These are phyloP conservation scores for Neodidymelliopsis sp. DNA, from an alignment of 2,329 filamentous ascomycete species.

Conservation along the genomic window DNA sequence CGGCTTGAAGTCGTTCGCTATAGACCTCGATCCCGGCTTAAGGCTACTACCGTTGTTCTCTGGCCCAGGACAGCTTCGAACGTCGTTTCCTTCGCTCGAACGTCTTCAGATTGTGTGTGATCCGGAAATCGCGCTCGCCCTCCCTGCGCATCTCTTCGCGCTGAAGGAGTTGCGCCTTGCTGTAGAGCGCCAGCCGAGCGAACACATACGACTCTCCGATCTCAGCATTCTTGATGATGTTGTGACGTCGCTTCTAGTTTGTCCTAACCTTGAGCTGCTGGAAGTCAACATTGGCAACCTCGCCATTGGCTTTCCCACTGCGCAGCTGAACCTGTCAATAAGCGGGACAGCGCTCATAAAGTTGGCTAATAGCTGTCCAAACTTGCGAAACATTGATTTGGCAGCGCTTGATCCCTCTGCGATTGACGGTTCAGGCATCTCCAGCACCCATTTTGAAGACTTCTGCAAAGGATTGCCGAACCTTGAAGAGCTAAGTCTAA, in stretches of 20 bases:
- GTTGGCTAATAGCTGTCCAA: constrained; percentile 32
- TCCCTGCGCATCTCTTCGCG: constrained; percentile 30
- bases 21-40: constrained; percentile 42
- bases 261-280: constrained; percentile 29
- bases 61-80: constrained; percentile 21
- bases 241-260: constrained; percentile 26
- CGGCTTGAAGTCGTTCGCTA: constrained; percentile 37
- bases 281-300: constrained; percentile 37
- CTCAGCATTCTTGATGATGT: constrained; percentile 31
- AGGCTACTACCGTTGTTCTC: constrained; percentile 32
- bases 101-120: constrained; percentile 41
- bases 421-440: constrained; percentile 40
- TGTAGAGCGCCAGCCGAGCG: constrained; percentile 36
- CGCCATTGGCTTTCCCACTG: constrained; percentile 35
- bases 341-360: constrained; percentile 30
- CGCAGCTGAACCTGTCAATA: constrained; percentile 26
- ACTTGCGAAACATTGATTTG: constrained; percentile 37
- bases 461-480: constrained; percentile 37
- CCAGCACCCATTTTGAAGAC: constrained; percentile 33
- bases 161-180: constrained; percentile 40
- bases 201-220: constrained; percentile 25
- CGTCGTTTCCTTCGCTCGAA: constrained; percentile 32
- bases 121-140: constrained; percentile 40
- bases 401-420: constrained; percentile 34
- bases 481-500: constrained; percentile 33